Evolutionary conservation across 116 monocot species (phyloP).

Genomic region (Posidonia oceanica): DNA sequence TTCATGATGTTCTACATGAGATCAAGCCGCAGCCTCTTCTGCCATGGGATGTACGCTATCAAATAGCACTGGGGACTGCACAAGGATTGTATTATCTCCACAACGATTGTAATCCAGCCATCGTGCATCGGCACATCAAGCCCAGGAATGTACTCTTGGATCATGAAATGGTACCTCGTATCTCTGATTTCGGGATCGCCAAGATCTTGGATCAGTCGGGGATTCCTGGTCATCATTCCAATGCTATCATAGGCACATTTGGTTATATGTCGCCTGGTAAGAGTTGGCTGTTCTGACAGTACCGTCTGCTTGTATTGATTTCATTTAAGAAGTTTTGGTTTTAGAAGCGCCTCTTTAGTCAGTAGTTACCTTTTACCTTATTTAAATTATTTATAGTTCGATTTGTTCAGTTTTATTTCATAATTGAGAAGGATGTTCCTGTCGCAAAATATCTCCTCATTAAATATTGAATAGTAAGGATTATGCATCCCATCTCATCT

Average conservation of each 20-base stretch:
- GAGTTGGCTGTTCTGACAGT: not conserved
- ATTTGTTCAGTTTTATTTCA: no score
- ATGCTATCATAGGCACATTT: constrained; percentile 50
- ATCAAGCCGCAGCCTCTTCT: constrained; percentile 27
- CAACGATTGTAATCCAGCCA: constrained; percentile 52
- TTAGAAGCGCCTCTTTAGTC: no score
- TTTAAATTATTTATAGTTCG: no score
- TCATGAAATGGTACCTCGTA: constrained; percentile 56
- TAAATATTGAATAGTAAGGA: no score
- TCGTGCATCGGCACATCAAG: constrained; percentile 69
- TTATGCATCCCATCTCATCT: no score
- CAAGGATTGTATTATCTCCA: constrained; percentile 68
- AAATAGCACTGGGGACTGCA: constrained; percentile 62
- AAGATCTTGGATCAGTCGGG: constrained; percentile 40
- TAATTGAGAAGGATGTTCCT: no score
- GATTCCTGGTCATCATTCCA: constrained; percentile 16
- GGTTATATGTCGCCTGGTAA: constrained; percentile 73
- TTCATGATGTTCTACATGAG: constrained; percentile 70
- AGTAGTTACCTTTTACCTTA: no score
- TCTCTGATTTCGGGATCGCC: constrained; percentile 74
- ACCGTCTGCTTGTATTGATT: not conserved
- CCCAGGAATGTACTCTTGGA: constrained; percentile 73
- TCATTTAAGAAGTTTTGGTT: not conserved
- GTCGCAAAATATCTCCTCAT: no score
- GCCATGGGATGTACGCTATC: constrained; percentile 42